These are phyloP conservation scores for Colletotrichum simmondsii DNA, from an alignment of 2,329 filamentous ascomycete species.

Conservation along the genomic window DNA sequence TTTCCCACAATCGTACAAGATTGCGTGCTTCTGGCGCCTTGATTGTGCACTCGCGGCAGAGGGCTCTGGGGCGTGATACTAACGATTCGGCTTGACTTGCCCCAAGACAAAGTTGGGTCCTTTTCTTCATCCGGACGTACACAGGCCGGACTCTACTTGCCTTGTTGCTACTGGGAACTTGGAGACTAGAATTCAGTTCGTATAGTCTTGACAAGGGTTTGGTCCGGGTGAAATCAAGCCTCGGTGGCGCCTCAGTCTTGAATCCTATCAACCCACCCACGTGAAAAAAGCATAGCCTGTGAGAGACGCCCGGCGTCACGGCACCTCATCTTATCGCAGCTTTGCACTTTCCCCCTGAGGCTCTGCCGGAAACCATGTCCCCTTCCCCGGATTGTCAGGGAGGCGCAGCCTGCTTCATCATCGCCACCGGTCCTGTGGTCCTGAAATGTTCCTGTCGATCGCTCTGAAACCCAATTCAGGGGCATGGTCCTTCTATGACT, in stretches of 20 bases:
- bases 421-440: conserved; percentile 13
- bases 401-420: conserved; percentile 17
- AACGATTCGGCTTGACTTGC: background rate
- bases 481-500: conserved; percentile 3
- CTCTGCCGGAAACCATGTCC: conserved; percentile 30
- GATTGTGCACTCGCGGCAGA: background rate
- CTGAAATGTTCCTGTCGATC: conserved; percentile 25
- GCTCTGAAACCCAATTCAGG: conserved; percentile 17
- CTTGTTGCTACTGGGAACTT: background rate
- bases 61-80: background rate
- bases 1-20: background rate
- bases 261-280: conserved; percentile 7
- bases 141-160: background rate
- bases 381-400: conserved; percentile 24
- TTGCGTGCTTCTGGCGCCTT: conserved; percentile 17
- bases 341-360: conserved; percentile 3
- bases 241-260: background rate
- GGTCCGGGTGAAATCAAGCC: background rate
- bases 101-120: background rate
- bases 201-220: background rate
- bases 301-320: background rate
- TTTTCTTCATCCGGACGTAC: background rate
- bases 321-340: background rate
- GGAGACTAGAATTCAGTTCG: background rate
- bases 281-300: background rate